Conservation (phyloP, 208 protist species). For the Herpetomonas muscarum region DNA sequence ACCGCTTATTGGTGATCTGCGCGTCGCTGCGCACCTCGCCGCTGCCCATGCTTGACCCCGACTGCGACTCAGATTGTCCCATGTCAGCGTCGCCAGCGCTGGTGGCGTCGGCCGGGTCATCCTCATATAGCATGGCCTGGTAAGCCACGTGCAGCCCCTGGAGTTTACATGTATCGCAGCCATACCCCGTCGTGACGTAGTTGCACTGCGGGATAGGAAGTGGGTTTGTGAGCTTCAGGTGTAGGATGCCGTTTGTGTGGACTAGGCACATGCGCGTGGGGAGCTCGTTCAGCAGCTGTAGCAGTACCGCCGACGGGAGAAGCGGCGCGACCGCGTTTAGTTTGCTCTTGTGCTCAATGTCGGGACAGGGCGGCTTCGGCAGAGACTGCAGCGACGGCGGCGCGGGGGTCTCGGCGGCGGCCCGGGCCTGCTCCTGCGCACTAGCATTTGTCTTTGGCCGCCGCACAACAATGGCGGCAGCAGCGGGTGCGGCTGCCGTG, state of each 20-base stretch:
- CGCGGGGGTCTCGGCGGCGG: too few relatives aligned
- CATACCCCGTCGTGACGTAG: slow-evolving; percentile 30
- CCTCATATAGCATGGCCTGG: slow-evolving; percentile 47
- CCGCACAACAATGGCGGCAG: too few relatives aligned
- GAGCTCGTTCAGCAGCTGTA: slow-evolving; percentile 16
- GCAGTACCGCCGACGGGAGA: slow-evolving; percentile 21
- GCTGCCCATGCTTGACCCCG: not conserved
- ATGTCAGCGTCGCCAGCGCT: not conserved
- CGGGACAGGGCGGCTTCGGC: slow-evolving; percentile 8
- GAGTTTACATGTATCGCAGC: slow-evolving; percentile 54
- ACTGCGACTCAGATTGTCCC: too few relatives aligned
- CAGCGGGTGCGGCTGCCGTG: too few relatives aligned
- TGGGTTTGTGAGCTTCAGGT: slow-evolving; percentile 47
- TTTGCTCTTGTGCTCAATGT: slow-evolving; percentile 28
- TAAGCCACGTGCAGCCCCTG: slow-evolving; percentile 33
- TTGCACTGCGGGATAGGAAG: slow-evolving; percentile 31
- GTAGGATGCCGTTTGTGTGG: slow-evolving; percentile 33
- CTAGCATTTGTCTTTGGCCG: not conserved
- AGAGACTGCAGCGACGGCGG: not conserved
- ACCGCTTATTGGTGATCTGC: slow-evolving; percentile 22
- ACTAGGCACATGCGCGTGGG: slow-evolving; percentile 44
- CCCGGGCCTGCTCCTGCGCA: not conserved
- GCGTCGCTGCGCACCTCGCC: slow-evolving; percentile 38
- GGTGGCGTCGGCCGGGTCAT: not conserved
- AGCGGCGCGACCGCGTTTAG: slow-evolving; percentile 26